Evolutionary conservation across 306 rosid genomes (phyloP), one percentile per base, ranked within the genome.

Genomic region (Echinosophora koreensis): DNA sequence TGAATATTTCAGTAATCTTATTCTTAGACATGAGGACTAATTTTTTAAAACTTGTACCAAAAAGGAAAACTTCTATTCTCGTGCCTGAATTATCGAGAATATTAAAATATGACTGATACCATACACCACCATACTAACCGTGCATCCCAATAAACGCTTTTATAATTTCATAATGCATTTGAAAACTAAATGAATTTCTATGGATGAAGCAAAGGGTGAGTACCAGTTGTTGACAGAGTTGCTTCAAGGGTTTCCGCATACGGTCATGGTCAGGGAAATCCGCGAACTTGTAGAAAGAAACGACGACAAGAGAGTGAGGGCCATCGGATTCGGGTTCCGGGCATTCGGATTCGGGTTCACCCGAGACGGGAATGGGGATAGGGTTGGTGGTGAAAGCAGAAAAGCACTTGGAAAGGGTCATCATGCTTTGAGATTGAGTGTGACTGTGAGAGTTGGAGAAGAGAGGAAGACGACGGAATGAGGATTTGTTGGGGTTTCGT

Each of bases 271-370:
- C 97, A 1, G 85, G 87, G 27, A 92, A 92, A 80, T 92, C 88
- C 0, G 97, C 93, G 59, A 95, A 95, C 81, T 92, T 92, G 88
- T 95, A 95, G 84, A 95, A 95, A 37, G 97, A 92, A 71, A 95
- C 93, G 4, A 92, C 98, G 2, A 95, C 90, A 6, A 95, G 97
- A 49, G 86, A 32, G 4, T 61, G 35, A 2, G 80, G 50, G 0
- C 58, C 70, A 52, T 69, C 79, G 18, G 75, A 74, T 28, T 83
- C 71, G 57, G 80, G 34, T 54, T 81, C 78, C 39, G 54, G 54
- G 32, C 32, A 47, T 55, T 32, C 22, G 34, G 55, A 4, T 39
- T 37, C 73, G 57, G 84, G 63, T 12, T 4, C 28, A 2, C 27
- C 74, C 69, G 88, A 49, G 14, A 84, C 39, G 47, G 88, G 69